Percentiles rank a stretch among this genome's conserved stretches.
These are phyloP conservation scores for Juglanconis oblonga DNA, from an alignment of 2,329 filamentous ascomycete genomes.

Conservation along the genomic window DNA sequence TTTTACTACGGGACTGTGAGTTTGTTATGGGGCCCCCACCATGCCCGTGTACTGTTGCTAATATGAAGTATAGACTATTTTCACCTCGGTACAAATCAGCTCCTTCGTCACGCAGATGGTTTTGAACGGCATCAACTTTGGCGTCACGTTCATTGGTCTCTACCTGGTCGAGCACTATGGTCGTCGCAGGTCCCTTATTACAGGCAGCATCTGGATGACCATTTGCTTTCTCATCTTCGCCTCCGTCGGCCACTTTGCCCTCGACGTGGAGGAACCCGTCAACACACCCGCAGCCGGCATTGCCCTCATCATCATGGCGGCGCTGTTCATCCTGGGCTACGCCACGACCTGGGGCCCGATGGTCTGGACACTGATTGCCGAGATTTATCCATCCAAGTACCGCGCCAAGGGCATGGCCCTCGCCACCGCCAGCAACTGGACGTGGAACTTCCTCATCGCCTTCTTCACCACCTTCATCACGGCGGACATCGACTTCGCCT, in stretches of 20 bases:
- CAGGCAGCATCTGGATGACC: slow-evolving; percentile 60
- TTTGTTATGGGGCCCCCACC: neutral
- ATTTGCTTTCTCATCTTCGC: slow-evolving; percentile 59
- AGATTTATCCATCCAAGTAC: slow-evolving; percentile 63
- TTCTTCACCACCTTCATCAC: slow-evolving; percentile 84
- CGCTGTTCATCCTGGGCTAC: slow-evolving; percentile 62
- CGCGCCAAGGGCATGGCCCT: slow-evolving; percentile 59
- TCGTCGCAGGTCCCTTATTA: slow-evolving; percentile 60
- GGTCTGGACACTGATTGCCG: slow-evolving; percentile 62
- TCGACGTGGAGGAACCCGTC: slow-evolving; percentile 34
- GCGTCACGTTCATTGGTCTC: slow-evolving; percentile 64
- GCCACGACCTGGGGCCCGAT: slow-evolving; percentile 67
- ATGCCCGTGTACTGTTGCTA: slow-evolving; percentile 29
- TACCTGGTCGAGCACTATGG: slow-evolving; percentile 68
- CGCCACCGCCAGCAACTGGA: slow-evolving; percentile 62
- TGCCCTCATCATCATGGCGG: slow-evolving; percentile 61
- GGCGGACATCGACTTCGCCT: slow-evolving; percentile 65
- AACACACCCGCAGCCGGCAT: slow-evolving; percentile 46
- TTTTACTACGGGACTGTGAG: slow-evolving; percentile 57
- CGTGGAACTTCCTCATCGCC: slow-evolving; percentile 71
- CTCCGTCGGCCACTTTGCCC: slow-evolving; percentile 48
- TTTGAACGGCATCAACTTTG: slow-evolving; percentile 64
- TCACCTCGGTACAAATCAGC: slow-evolving; percentile 46
- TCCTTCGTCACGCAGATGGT: slow-evolving; percentile 67
- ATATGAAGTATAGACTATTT: slow-evolving; percentile 34